These are phyloP conservation scores for Musa beccarii DNA, from an alignment of 176 grass and related monocot genomes.

Conservation along the genomic window DNA sequence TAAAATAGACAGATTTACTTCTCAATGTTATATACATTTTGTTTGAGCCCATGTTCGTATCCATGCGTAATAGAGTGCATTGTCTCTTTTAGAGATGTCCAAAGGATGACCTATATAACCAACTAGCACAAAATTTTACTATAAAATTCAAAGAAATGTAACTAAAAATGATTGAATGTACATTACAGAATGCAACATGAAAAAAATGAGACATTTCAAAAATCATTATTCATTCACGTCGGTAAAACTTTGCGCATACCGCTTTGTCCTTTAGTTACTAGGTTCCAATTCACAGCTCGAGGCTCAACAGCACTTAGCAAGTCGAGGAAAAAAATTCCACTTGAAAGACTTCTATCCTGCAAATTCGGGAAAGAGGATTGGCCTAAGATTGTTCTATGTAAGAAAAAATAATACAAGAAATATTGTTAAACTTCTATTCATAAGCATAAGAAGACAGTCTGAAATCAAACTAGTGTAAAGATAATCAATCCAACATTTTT, in stretches of 20 bases:
- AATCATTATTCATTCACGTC: background rate
- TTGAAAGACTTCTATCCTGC: conserved; percentile 93
- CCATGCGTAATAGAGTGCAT: background rate
- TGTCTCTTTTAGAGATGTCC: background rate
- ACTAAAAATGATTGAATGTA: background rate
- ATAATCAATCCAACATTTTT: background rate
- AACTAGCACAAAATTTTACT: background rate
- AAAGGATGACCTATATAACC: background rate
- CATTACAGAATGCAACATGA: background rate
- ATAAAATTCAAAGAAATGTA: background rate
- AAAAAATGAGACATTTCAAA: background rate
- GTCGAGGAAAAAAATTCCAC: conserved; percentile 87
- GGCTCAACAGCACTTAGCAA: conserved; percentile 69
- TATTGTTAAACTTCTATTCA: background rate
- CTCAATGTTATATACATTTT: background rate
- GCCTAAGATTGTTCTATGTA: conserved; percentile 1
- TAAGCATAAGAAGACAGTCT: background rate
- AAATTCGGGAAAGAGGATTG: conserved; percentile 11
- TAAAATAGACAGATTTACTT: background rate
- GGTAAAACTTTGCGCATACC: conserved; percentile 34
- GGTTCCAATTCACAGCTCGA: conserved; percentile 88
- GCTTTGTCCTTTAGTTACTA: conserved; percentile 84
- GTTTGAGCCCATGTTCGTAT: background rate
- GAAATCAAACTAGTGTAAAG: background rate
- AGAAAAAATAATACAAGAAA: background rate